phyloP scores from a whole-genome alignment of 495 filamentous ascomycete species.

The Xylaria castorea region DNA sequence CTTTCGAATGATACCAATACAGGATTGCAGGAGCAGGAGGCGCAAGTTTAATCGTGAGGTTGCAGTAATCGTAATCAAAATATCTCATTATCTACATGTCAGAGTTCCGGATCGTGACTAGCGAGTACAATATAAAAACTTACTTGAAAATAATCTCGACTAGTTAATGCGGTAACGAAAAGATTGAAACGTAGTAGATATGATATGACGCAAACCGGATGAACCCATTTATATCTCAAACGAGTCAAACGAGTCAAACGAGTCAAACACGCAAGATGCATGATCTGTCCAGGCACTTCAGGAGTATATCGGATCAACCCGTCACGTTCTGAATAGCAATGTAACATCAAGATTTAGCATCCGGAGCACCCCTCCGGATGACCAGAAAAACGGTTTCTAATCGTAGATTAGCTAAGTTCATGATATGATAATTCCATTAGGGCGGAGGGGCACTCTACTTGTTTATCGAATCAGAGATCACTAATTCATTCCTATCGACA shows the following conservation, averaged over 20 bases:
- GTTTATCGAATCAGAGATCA: not conserved
- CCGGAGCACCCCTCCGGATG: not conserved
- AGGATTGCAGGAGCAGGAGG: not conserved
- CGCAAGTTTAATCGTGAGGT: not conserved
- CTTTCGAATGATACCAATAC: not conserved
- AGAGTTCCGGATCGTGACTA: not conserved
- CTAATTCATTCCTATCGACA: not conserved
- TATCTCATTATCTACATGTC: not conserved
- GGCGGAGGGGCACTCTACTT: not conserved
- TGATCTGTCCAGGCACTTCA: not conserved
- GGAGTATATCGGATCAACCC: not conserved
- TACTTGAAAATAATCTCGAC: no score
- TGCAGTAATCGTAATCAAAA: constrained; percentile 11
- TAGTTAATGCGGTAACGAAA: not conserved
- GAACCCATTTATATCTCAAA: not conserved
- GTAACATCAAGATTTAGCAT: not conserved
- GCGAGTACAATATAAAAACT: no score
- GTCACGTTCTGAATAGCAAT: not conserved
- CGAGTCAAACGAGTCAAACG: not conserved
- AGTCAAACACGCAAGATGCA: not conserved
- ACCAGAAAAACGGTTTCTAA: not conserved
- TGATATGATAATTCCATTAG: not conserved
- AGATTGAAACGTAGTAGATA: not conserved
- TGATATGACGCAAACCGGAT: not conserved
- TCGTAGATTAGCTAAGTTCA: not conserved